Evolutionary conservation across 495 filamentous ascomycete species (phyloP).

Genomic region (Aspergillus cavernicola): DNA sequence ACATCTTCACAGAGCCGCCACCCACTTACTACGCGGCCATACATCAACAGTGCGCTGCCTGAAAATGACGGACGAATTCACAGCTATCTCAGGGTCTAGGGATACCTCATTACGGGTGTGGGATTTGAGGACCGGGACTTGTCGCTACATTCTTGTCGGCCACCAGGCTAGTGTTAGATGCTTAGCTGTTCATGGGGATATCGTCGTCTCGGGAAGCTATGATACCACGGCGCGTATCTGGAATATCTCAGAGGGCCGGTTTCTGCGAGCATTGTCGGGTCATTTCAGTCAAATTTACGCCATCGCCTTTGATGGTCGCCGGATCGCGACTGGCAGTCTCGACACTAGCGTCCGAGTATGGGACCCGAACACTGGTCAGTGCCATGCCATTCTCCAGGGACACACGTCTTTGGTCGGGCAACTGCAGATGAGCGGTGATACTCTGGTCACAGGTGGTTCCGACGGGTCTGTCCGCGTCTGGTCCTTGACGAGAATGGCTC

Average conservation of each 20-base stretch:
- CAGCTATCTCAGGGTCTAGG: conserved; percentile 91
- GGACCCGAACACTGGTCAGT: conserved; percentile 85
- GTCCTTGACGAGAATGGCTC: conserved; percentile 82
- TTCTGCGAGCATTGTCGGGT: conserved; percentile 81
- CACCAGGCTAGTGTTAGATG: conserved; percentile 97
- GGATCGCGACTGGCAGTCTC: conserved; percentile 94
- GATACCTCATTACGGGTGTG: conserved; percentile 94
- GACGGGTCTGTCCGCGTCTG: conserved; percentile 95
- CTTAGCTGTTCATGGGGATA: conserved; percentile 90
- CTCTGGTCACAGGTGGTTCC: conserved; percentile 91
- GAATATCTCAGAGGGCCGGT: conserved; percentile 92
- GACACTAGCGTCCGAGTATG: conserved; percentile 97
- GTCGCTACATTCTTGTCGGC: conserved; percentile 86
- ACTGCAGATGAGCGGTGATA: conserved; percentile 89
- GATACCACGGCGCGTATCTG: conserved; percentile 96
- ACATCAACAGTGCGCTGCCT: conserved; percentile 95
- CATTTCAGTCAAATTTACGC: conserved; percentile 99
- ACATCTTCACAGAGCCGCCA: conserved; percentile 47
- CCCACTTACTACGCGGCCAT: conserved; percentile 87
- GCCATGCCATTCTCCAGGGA: conserved; percentile 89
- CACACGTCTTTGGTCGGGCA: conserved; percentile 98
- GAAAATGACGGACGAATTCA: conserved; percentile 92
- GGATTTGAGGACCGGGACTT: conserved; percentile 84
- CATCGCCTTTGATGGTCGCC: conserved; percentile 89
- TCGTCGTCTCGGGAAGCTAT: conserved; percentile 94